Evolutionary conservation across 2,329 filamentous ascomycete species (phyloP), one percentile per base, ranked within the genome.

Genomic region (Ophiostoma angusticollis): DNA sequence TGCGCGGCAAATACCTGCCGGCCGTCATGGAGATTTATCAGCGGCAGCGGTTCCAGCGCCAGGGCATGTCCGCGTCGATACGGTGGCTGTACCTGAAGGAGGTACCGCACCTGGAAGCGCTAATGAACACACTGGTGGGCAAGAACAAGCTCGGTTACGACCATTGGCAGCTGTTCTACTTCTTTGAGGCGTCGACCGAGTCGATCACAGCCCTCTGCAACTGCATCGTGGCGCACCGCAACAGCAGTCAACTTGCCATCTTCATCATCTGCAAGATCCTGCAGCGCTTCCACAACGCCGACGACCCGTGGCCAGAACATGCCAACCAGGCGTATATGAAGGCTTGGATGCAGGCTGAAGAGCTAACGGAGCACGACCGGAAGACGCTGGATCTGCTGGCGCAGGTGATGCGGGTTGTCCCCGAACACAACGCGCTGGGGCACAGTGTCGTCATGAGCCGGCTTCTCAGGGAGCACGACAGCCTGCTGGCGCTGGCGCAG

Each of bases 391-490:
- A 17, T 1, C 33, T 38, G 2, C 31, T 49, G 12, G 39, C 41
- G 3, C 22, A 39, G 13, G 38, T 50, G 4, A 24, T 50, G 29
- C 24, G 34, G 9, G 28, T 47, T 22, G 18, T 24, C 19, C 38
- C 37, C n/a, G 19, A 29, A 1, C 21, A 41, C 9, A 45, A 48
- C 31, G 31, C 30, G 6, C 31, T 37, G 1, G 45, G 45, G 9
- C 28, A 47, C 3, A 36, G 24, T 7, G 25, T 42, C 2, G 42
- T 47, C 17, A n/a, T 23, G 18, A 24, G 33, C 22, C 34, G 30
- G 16, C 31, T 49, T 31, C 36, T 45, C 19, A 17, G 31, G 11
- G 44, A 50, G n/a, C 46, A 50, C 33, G 28, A 43, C 16, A 23
- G 16, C 0, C 19, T 52, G 12, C 33, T 50, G 4, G 35, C 37